Base-by-base conservation (phyloP, 495 filamentous ascomycete genomes). In the Eremomyces bilateralis region DNA sequence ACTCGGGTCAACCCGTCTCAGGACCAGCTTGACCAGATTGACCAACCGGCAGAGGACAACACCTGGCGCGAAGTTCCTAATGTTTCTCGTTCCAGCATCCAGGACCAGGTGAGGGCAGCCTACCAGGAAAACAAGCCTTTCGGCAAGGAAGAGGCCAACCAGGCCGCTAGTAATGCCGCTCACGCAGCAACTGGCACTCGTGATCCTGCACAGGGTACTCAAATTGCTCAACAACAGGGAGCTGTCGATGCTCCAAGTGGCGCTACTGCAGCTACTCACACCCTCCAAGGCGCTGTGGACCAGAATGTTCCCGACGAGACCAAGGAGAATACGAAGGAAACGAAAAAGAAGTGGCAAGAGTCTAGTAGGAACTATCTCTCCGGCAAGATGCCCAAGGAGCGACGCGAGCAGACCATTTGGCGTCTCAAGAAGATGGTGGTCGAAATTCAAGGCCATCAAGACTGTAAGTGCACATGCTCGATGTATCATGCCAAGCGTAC, bases 401-500 rank as follows among this genome's bases (percentile, higher is more conserved):
- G 90, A 38, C 82, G 85, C 20, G 83, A 95, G 2, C 85, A 92
- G 61, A 72, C 71, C 17, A 71, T 94, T 46, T 94, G 72, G 66
- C 78, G 88, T 31, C 53, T 97, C 38, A 95, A 94, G 71, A 95
- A 94, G 68, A 91, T 97, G 80, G 58, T 97, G 18, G 64, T 93
- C 36, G 88, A 97, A 61, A 76, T 91, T 37, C 88, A 97, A 52
- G 73, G 81, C 25, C 88, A 93, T 49, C 69, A 73, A 34, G 88
- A 95, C 42, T 97, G 71, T 75, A 52, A 52, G 70, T 53, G 19
- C 3, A 10, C n/a, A 21, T 1, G 29, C 18, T 22, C n/a, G 5
- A 17, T n/a, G n/a, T n/a, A n/a, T 37, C 22, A 8, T n/a, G 17
- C 15, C 1, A 34, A 35, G 3, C 4, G 12, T 1, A 34, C 4